Evolutionary conservation across 306 rosid genomes (phyloP).

Genomic region (Vigna unguiculata): DNA sequence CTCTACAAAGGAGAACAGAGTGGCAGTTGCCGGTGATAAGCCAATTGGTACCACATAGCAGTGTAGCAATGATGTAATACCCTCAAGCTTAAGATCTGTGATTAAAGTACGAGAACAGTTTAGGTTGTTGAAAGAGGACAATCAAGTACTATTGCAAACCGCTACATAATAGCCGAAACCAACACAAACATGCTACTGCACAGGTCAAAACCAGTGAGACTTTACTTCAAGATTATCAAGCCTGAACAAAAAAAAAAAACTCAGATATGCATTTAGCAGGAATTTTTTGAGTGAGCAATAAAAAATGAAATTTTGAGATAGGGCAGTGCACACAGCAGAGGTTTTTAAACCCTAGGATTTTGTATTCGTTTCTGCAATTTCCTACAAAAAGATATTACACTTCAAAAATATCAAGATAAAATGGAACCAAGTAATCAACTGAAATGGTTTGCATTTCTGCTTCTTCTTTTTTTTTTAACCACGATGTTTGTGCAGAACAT

Average conservation of each 20-base stretch:
- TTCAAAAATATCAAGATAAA: not conserved
- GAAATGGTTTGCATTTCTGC: not conserved
- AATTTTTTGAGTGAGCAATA: not conserved
- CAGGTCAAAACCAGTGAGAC: not conserved
- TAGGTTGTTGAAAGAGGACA: constrained; percentile 17
- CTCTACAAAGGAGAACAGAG: constrained; percentile 47
- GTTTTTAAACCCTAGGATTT: constrained; percentile 29
- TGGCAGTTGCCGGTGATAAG: constrained; percentile 40
- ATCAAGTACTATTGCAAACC: not conserved
- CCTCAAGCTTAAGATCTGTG: constrained; percentile 51
- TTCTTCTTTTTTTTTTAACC: not conserved
- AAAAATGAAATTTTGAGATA: not conserved
- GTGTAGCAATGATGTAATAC: constrained; percentile 41
- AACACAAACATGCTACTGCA: constrained; percentile 23
- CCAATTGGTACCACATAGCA: constrained; percentile 48
- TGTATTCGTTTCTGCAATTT: not conserved
- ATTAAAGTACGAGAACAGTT: constrained; percentile 8
- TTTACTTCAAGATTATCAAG: not conserved
- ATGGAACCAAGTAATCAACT: not conserved
- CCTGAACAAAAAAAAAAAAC: constrained; percentile 4
- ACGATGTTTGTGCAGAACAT: not conserved
- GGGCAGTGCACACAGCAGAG: not conserved
- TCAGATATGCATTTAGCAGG: not conserved
- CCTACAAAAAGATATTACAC: not conserved
- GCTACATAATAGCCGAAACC: not conserved